These are phyloP conservation scores for Calycina herbarum DNA, from an alignment of 2,329 filamentous ascomycete genomes.

Conservation along the genomic window DNA sequence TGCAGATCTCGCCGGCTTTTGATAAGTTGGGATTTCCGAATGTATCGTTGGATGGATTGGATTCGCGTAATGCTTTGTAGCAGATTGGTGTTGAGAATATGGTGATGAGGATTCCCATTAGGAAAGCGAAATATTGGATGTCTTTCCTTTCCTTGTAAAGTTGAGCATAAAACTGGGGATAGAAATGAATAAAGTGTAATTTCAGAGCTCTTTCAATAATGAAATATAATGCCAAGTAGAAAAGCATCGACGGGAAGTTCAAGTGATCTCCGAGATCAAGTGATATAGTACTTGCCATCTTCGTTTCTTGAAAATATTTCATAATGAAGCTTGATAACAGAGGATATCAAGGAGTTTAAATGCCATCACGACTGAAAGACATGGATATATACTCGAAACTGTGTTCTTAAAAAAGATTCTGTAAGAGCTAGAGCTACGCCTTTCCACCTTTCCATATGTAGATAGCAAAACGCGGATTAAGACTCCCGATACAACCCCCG, in stretches of 20 bases:
- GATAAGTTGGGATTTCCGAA: constrained; percentile 3
- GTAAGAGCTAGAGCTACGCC: neutral
- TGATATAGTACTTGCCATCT: neutral
- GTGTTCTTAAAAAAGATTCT: neutral
- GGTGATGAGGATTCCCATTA: constrained; percentile 18
- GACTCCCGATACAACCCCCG: neutral
- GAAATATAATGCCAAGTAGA: neutral
- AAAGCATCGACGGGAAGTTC: neutral
- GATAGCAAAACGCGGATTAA: neutral
- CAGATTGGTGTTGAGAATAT: constrained; percentile 13
- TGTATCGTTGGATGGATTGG: neutral
- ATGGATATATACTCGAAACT: neutral
- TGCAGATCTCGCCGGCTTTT: constrained; percentile 16
- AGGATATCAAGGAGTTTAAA: neutral
- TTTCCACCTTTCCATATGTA: neutral
- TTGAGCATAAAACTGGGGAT: neutral
- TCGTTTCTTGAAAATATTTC: neutral
- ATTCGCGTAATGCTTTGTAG: constrained; percentile 8
- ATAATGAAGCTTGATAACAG: too few relatives aligned
- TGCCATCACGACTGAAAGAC: neutral
- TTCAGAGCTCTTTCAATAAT: neutral
- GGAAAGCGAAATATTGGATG: constrained; percentile 17
- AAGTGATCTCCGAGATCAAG: neutral
- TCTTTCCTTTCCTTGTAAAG: constrained; percentile 33
- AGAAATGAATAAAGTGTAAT: neutral